Evolutionary conservation across 106 monocot species (phyloP), one percentile per base, ranked within the genome.

Genomic region (Apostasia ramifera): DNA sequence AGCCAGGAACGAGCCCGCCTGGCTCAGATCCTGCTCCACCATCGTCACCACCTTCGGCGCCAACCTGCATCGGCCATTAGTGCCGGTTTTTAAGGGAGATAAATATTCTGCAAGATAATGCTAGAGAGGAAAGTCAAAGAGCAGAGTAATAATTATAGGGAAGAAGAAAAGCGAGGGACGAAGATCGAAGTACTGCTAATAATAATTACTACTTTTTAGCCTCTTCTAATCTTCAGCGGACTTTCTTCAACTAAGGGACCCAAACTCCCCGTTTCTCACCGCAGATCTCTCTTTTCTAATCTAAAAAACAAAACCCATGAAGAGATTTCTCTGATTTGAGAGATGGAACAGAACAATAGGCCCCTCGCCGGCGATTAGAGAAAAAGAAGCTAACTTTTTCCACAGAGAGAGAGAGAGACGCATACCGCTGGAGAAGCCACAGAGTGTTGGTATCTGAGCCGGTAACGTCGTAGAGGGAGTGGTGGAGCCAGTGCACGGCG

Each of bases 401-500:
- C 46, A 40, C 2, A n/a, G 41, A 63, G 13, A 37, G 12, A 60
- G 44, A 55, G 55, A 61, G 26, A 37, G 42, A 2, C 40, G 7
- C 6, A 12, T 74, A 90, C 95, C 95, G 68, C 72, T 95, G 95
- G 6, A 95, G 83, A 4, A 95, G 80, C 88, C 88, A 91, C 12
- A 95, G 86, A 3, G 91, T 95, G 73, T 91, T 95, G 74, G 84
- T 69, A 65, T 95, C 95, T 15, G 88, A 89, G 3, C 95, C 95
- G 47, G 91, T 91, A 70, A 95, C 95, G 62, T 95, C 95, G 70
- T 95, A 95, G 57, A 95, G 85, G 4, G 95, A 95, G 67, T 95
- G 95, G 81, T 88, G 95, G 13, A 95, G 71, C 88, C 95, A 91
- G 73, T 95, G 91, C 0, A 95, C 95, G 48, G 95, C 95, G 10